Evolutionary conservation across 73 alveolate species (phyloP), one percentile per base, ranked within the genome.

Genomic region (Uronychia setigera): DNA sequence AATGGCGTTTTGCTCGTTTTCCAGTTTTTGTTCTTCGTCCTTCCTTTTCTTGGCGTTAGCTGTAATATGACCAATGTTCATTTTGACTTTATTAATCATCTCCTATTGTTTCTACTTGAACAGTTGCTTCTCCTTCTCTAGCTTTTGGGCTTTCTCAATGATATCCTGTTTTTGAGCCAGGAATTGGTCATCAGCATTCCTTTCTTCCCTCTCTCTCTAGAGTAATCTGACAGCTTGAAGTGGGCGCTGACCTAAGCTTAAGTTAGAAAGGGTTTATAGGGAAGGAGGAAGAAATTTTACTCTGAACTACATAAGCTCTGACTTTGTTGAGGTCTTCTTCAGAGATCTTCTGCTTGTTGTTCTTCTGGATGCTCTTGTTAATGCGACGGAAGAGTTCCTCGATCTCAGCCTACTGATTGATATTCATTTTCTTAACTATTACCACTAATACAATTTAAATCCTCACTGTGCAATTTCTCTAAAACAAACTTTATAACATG

Each of bases 241-340:
- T 26, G 92, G 92, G n/a, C n/a, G n/a, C n/a, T n/a, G n/a, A n/a
- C n/a, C n/a, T n/a, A n/a, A n/a, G n/a, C n/a, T n/a, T n/a, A n/a
- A n/a, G n/a, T n/a, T n/a, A n/a, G n/a, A n/a, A n/a, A n/a, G n/a
- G n/a, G n/a, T n/a, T n/a, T n/a, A n/a, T n/a, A n/a, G n/a, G n/a
- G n/a, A n/a, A n/a, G n/a, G n/a, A n/a, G n/a, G n/a, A n/a, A n/a
- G n/a, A n/a, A n/a, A n/a, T 58, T 32, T 85, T 88, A 84, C 88
- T 82, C 79, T 89, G 76, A 30, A 89, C 89, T n/a, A 89, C 92
- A 34, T 78, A 89, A 79, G 92, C 87, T 1, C 95, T 27, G 76
- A 89, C 92, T 84, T 89, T 89, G 78, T 89, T 89, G 31, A 89
- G 80, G 35, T 89, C 95, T 25, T 80, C 95, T 34, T 89, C 95